Evolutionary conservation across 495 filamentous ascomycete genomes (phyloP), one percentile per base, ranked within the genome.

Genomic region (Penicillium malachiteum): DNA sequence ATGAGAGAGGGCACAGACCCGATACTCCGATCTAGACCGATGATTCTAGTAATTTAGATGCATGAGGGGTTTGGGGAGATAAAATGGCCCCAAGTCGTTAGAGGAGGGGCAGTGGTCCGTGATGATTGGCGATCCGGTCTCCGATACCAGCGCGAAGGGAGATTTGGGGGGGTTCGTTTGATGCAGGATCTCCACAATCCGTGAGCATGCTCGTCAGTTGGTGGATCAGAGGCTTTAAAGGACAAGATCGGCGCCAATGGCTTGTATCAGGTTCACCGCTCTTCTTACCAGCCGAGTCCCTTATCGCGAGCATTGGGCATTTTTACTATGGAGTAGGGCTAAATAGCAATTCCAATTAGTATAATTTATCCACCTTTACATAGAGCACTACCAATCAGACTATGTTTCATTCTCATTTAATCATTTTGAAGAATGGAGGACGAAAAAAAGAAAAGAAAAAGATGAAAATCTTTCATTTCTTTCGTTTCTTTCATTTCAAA

Each of bases 241-340:
- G 62, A 64, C 46, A 35, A 52, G 56, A 65, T 65, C 59, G 58
- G 63, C 63, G 46, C 32, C 42, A 42, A 55, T 57, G 55, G 52
- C 56, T 61, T 48, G 59, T 58, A 55, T 59, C 58, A 62, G 26
- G 47, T 65, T 65, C 65, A 67, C 65, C 65, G 65, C 65, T 67
- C 62, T 44, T 67, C 65, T 65, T 16, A 38, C 30, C 53, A 56
- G 34, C 26, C 47, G 40, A 48, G 39, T 45, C 42, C 4, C 59
- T 50, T 58, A 58, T 58, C 52, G 21, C 38, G 31, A 1, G 21
- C 1, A 4, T 26, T 26, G 21, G 21, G 21, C 21, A 26, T 26
- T 26, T 26, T n/a, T 40, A 26, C 11, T 18, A 16, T 16, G 16
- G 34, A 16, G 17, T 57, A 43, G 12, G 14, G 33, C 34, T 34